Evolutionary conservation across 306 rosid genomes (phyloP).

Genomic region (Cyamopsis tetragonoloba): DNA sequence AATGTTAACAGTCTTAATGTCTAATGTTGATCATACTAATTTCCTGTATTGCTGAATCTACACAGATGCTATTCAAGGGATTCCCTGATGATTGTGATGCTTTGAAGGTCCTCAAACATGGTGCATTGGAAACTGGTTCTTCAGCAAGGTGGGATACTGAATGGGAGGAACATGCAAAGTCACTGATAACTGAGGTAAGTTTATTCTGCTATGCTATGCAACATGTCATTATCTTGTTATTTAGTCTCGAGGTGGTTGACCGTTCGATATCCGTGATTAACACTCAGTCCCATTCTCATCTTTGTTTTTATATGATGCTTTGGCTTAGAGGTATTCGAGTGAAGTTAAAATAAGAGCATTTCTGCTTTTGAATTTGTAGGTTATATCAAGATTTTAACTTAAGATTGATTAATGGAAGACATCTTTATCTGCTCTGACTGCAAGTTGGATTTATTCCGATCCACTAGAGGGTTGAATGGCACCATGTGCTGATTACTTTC

Average conservation of each 20-base stretch:
- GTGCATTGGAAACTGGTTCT: constrained; percentile 63
- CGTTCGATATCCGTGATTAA: not conserved
- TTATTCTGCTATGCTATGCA: constrained; percentile 16
- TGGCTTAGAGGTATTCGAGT: not conserved
- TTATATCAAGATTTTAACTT: constrained; percentile 34
- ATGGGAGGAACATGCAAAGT: constrained; percentile 94
- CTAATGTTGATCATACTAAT: constrained; percentile 4
- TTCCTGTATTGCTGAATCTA: constrained; percentile 22
- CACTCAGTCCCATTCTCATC: not conserved
- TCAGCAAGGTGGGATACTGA: constrained; percentile 76
- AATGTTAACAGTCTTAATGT: not conserved
- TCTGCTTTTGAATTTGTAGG: constrained; percentile 42
- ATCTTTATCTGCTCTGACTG: not conserved
- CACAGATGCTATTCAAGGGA: constrained; percentile 81
- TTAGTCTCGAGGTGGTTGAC: not conserved
- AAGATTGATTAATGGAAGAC: not conserved
- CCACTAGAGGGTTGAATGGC: constrained; percentile 4
- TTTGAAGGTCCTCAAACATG: constrained; percentile 52
- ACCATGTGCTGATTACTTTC: constrained; percentile 1
- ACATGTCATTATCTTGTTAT: not conserved
- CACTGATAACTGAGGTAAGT: constrained; percentile 71
- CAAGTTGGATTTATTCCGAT: not conserved
- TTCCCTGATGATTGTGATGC: constrained; percentile 72
- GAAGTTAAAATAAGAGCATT: not conserved
- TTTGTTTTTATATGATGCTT: not conserved